Base-by-base conservation (phyloP, 768 basidiomycete species). In the Pulveroboletus sp. region DNA sequence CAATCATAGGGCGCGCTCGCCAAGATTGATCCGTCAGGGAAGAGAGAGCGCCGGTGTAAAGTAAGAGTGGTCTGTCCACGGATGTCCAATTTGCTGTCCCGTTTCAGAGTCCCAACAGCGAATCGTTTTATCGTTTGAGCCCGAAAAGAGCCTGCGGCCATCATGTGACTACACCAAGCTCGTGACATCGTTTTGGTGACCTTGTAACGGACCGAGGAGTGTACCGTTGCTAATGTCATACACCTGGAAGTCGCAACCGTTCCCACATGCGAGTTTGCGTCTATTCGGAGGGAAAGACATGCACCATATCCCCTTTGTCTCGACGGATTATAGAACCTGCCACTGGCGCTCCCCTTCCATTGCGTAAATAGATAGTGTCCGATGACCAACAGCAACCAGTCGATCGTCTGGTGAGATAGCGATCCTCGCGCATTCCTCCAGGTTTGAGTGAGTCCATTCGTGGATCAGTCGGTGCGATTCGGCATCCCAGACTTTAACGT, bases 1-100 rank as follows among this genome's bases (percentile, higher is more conserved):
- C 14, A 0, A 45, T 57, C 55, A 2, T 0, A 2, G 2, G 56
- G 52, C 4, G 35, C 42, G 14, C 55, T 57, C 3, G 56, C 56
- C 9, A 58, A 32, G 21, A 35, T 52, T 0, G 24, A 20, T 10
- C 51, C 56, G 8, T 50, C 39, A 21, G 2, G 49, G 48, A 19
- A 49, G 49, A 1, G 50, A 52, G 11, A 49, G 34, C 1, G 47
- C 36, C 17, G 0, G 0, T 40, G 45, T n/a, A 0, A 0, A n/a
- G n/a, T n/a, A n/a, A n/a, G n/a, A n/a, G n/a, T n/a, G 38, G 24
- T 40, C 33, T 17, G 21, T 17, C 37, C 37, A 50, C 5, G 49
- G 27, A 6, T 33, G 32, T 40, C 49, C 37, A 24, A 45, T 40
- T 50, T 27, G 37, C 21, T 45, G 6, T 10, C 43, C 43, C 10